A percentile compares a stretch with the other conserved stretches of the same genome.
phyloP scores from a whole-genome alignment of 2,329 filamentous ascomycete genomes.

The Lojkania enalia region DNA sequence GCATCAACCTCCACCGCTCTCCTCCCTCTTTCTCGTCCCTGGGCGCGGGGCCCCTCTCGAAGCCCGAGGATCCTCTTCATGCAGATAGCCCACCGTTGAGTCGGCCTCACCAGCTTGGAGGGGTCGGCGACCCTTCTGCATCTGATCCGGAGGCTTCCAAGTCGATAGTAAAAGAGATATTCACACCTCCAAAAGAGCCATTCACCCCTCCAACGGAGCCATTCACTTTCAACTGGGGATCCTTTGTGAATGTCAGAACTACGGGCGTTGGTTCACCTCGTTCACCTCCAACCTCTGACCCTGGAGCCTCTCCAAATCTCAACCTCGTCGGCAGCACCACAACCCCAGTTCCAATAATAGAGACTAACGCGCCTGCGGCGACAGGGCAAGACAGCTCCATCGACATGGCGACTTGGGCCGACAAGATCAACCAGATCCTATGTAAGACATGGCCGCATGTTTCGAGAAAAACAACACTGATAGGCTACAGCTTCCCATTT shows the following conservation, averaged over 20 bases:
- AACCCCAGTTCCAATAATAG: slow-evolving; percentile 27
- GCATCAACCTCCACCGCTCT: slow-evolving; percentile 29
- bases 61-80: slow-evolving; percentile 47
- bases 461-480: slow-evolving; percentile 7
- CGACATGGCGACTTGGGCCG: slow-evolving; percentile 37
- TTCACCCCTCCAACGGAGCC: slow-evolving; percentile 52
- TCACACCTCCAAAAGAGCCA: too few species aligned
- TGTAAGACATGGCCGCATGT: slow-evolving; percentile 29
- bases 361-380: slow-evolving; percentile 22
- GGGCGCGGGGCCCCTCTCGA: slow-evolving; percentile 43
- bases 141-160: slow-evolving; percentile 26
- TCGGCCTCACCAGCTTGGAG: slow-evolving; percentile 23
- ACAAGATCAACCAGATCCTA: slow-evolving; percentile 34
- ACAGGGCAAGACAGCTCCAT: slow-evolving; percentile 25
- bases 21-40: slow-evolving; percentile 34
- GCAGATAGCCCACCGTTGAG: slow-evolving; percentile 38
- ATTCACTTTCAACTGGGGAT: slow-evolving; percentile 46
- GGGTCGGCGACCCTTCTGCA: slow-evolving; percentile 17
- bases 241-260: slow-evolving; percentile 40
- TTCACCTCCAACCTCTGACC: slow-evolving; percentile 46
- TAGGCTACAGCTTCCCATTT: slow-evolving; percentile 36
- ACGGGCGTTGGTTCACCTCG: slow-evolving; percentile 46
- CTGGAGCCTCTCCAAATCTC: slow-evolving; percentile 36
- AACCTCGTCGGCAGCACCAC: slow-evolving; percentile 24
- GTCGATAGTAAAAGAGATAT: slow-evolving; percentile 41